Conservation (phyloP, 2,329 filamentous ascomycete species). For the Fusarium veterinarium region DNA sequence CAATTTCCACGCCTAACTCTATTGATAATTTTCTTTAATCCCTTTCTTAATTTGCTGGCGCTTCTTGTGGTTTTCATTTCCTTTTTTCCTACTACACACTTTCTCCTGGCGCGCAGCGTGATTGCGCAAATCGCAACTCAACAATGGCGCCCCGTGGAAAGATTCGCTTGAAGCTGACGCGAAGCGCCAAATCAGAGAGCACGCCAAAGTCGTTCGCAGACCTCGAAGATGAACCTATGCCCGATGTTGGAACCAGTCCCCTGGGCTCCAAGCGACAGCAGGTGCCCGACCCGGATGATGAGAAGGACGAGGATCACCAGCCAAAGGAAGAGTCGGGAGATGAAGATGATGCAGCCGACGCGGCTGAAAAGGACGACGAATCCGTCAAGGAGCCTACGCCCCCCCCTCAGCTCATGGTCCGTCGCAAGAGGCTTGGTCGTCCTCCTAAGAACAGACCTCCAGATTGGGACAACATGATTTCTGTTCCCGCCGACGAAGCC, state of each 20-base stretch:
- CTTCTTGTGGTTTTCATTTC: not conserved
- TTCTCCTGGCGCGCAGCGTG: constrained; percentile 13
- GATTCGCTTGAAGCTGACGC: constrained; percentile 51
- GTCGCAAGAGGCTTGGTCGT: constrained; percentile 83
- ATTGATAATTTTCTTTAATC: not conserved
- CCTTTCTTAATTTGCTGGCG: not conserved
- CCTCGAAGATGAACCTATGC: constrained; percentile 51
- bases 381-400: constrained; percentile 65
- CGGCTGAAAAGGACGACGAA: constrained; percentile 50
- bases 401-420: constrained; percentile 71
- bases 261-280: constrained; percentile 57
- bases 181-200: constrained; percentile 52
- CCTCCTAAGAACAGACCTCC: constrained; percentile 87
- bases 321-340: constrained; percentile 63
- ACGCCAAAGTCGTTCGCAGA: constrained; percentile 57
- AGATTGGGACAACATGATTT: constrained; percentile 77
- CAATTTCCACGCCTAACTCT: not conserved
- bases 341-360: constrained; percentile 51
- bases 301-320: constrained; percentile 62
- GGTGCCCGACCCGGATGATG: constrained; percentile 49
- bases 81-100: not conserved
- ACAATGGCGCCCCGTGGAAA: constrained; percentile 46
- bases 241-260: constrained; percentile 48
- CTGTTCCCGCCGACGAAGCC: constrained; percentile 64
- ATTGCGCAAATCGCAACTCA: constrained; percentile 10